Evolutionary conservation across 2,329 filamentous ascomycete genomes (phyloP).

Genomic region (Nothopassalora personata): DNA sequence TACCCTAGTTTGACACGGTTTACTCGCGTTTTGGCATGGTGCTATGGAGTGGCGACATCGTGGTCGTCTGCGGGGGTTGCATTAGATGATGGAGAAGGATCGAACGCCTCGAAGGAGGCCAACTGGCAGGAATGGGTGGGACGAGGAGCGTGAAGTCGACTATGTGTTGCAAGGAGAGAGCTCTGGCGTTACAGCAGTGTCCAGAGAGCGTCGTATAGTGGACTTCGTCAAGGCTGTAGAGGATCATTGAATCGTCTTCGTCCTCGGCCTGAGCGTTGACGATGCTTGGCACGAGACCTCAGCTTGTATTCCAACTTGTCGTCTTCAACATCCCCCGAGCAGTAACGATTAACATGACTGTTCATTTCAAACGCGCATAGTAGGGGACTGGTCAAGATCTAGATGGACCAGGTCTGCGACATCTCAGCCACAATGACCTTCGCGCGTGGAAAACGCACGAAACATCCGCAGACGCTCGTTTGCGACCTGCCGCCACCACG

Average conservation of each 20-base stretch:
- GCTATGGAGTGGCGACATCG: neutral
- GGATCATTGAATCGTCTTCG: too few relatives aligned
- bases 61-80: neutral
- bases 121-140: neutral
- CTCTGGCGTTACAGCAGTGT: too few relatives aligned
- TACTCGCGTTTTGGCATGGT: neutral
- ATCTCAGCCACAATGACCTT: slow-evolving; percentile 8
- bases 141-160: too few relatives aligned
- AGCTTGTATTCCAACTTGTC: neutral
- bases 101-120: too few relatives aligned
- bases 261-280: neutral
- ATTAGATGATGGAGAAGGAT: neutral
- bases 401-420: neutral
- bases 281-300: neutral
- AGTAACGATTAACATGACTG: neutral
- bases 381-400: neutral
- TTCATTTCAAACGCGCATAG: neutral
- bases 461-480: slow-evolving; percentile 22
- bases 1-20: neutral
- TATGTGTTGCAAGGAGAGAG: too few relatives aligned
- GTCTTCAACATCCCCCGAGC: neutral
- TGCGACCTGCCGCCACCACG: slow-evolving; percentile 4
- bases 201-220: too few relatives aligned
- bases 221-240: too few relatives aligned
- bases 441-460: slow-evolving; percentile 13